A percentile compares a stretch with the other conserved stretches of the same genome.
phyloP scores from a whole-genome alignment of 1,284 basidiomycete genomes.

The Microbotryum saponariae region DNA sequence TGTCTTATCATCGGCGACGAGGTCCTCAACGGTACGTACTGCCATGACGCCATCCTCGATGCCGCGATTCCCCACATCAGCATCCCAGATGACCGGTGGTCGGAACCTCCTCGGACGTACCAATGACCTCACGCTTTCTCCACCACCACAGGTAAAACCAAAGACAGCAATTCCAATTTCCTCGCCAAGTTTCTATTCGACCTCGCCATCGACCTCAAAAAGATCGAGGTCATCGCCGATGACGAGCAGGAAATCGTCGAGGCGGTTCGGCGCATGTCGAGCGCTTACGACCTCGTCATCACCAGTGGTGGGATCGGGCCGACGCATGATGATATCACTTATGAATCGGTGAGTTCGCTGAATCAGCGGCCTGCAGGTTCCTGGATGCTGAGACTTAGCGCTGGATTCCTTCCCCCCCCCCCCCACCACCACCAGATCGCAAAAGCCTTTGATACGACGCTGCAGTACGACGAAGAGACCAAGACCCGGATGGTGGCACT shows the following conservation, averaged over 20 bases:
- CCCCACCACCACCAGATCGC: slow-evolving; percentile 59
- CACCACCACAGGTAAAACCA: slow-evolving; percentile 64
- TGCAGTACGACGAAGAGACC: slow-evolving; percentile 73
- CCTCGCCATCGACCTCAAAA: slow-evolving; percentile 72
- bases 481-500: slow-evolving; percentile 65
- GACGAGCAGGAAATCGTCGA: slow-evolving; percentile 82
- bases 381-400: slow-evolving; percentile 62
- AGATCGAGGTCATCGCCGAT: slow-evolving; percentile 85
- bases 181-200: slow-evolving; percentile 66
- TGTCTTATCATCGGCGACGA: slow-evolving; percentile 61
- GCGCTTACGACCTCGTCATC: slow-evolving; percentile 76
- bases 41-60: slow-evolving; percentile 1
- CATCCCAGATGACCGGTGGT: slow-evolving; percentile 57
- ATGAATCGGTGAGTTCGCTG: slow-evolving; percentile 1
- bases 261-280: slow-evolving; percentile 72
- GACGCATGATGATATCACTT: slow-evolving; percentile 26
- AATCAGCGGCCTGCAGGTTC: slow-evolving; percentile 35
- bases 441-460: slow-evolving; percentile 59
- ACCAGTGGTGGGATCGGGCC: slow-evolving; percentile 73
- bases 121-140: too few species aligned
- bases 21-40: slow-evolving; percentile 45
- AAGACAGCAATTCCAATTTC: slow-evolving; percentile 65
- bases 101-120: neutral
- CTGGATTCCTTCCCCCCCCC: slow-evolving; percentile 52
- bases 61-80: slow-evolving; percentile 13